Evolutionary conservation across 1,139 yeast genomes (phyloP).

Genomic region (Pichia sorboxylosa): DNA sequence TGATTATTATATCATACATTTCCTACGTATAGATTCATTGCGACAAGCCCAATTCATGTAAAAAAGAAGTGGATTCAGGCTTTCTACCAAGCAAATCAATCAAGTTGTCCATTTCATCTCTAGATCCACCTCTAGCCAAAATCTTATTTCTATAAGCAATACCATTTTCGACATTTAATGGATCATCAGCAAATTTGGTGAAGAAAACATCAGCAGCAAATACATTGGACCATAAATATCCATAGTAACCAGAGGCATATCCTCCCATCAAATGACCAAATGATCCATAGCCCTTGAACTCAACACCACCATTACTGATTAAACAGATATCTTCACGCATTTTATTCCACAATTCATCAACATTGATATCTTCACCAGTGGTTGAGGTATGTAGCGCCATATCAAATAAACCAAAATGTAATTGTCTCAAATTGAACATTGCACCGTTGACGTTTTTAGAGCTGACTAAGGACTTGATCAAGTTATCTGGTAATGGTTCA

Average conservation of each 20-base stretch:
- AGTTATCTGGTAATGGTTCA: slow-evolving; percentile 44
- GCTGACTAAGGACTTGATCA: slow-evolving; percentile 47
- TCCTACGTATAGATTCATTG: neutral
- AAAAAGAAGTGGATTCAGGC: slow-evolving; percentile 62
- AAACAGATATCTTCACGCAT: slow-evolving; percentile 48
- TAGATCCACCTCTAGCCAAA: slow-evolving; percentile 60
- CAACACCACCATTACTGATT: slow-evolving; percentile 41
- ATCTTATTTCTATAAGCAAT: slow-evolving; percentile 58
- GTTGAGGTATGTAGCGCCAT: slow-evolving; percentile 53
- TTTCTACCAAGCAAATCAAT: slow-evolving; percentile 62
- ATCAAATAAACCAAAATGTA: slow-evolving; percentile 70
- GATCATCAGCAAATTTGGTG: slow-evolving; percentile 56
- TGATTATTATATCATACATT: neutral
- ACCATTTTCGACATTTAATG: slow-evolving; percentile 54
- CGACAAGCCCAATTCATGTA: slow-evolving; percentile 45
- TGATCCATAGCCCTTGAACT: slow-evolving; percentile 58
- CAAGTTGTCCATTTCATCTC: slow-evolving; percentile 55
- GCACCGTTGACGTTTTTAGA: slow-evolving; percentile 75
- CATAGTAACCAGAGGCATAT: slow-evolving; percentile 78
- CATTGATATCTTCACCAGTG: slow-evolving; percentile 33
- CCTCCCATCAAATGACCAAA: slow-evolving; percentile 82
- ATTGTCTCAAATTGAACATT: slow-evolving; percentile 56
- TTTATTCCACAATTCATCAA: slow-evolving; percentile 50
- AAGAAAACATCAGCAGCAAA: slow-evolving; percentile 78
- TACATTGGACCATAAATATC: slow-evolving; percentile 76